Evolutionary conservation across 495 filamentous ascomycete genomes (phyloP).

Genomic region (Podospora conica): DNA sequence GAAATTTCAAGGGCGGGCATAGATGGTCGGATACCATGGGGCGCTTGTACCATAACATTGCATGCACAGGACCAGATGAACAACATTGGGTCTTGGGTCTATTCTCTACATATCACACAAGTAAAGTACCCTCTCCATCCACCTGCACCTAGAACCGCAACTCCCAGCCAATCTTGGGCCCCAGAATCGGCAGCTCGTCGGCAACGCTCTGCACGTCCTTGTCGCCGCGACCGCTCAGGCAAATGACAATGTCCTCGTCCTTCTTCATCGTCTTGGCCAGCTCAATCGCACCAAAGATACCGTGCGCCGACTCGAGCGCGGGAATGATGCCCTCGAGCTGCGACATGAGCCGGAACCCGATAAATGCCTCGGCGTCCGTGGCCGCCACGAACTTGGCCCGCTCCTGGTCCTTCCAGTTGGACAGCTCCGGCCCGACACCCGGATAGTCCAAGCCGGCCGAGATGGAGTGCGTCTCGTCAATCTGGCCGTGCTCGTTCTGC

Average conservation of each 20-base stretch:
- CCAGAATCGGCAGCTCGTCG: constrained; percentile 82
- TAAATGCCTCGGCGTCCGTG: constrained; percentile 85
- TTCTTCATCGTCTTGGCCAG: constrained; percentile 86
- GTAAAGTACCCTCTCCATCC: neutral
- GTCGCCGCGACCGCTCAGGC: constrained; percentile 85
- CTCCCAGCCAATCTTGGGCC: constrained; percentile 94
- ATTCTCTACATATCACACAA: neutral
- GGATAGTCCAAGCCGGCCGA: constrained; percentile 98
- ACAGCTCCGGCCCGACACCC: constrained; percentile 89
- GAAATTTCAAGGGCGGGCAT: neutral
- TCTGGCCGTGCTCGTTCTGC: constrained; percentile 87
- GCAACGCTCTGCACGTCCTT: constrained; percentile 99
- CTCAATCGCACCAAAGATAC: constrained; percentile 80
- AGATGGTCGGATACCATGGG: neutral
- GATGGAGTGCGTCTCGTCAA: constrained; percentile 88
- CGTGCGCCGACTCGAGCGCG: constrained; percentile 89
- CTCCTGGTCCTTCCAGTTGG: constrained; percentile 81
- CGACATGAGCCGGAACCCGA: constrained; percentile 76
- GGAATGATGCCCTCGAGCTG: constrained; percentile 95
- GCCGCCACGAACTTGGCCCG: constrained; percentile 86
- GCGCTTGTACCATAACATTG: neutral
- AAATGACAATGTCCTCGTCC: constrained; percentile 90
- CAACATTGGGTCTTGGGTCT: neutral
- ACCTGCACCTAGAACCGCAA: constrained; percentile 58
- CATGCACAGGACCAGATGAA: neutral